A percentile compares a stretch with the other conserved stretches of the same genome.
Evolutionary conservation across 2,329 filamentous ascomycete genomes (phyloP).

Genomic region (Diaporthe vexans): DNA sequence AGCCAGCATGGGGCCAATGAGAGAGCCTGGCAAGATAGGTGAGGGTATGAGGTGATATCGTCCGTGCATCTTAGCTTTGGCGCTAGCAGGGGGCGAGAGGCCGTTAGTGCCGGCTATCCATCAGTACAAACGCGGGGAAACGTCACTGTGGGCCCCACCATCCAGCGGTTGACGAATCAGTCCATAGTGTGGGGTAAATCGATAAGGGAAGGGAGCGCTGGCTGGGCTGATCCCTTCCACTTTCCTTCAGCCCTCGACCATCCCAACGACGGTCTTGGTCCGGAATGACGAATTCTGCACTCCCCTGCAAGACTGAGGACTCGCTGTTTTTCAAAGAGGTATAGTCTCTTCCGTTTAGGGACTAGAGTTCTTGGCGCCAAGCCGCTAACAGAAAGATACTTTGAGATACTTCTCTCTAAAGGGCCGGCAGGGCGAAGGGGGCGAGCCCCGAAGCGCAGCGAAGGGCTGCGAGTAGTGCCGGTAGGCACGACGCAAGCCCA

Average conservation of each 20-base stretch:
- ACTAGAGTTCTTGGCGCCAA: too few relatives aligned
- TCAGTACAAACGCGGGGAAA: conserved; percentile 35
- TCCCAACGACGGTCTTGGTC: conserved; percentile 10
- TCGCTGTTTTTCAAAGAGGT: too few relatives aligned
- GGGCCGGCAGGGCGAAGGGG: too few relatives aligned
- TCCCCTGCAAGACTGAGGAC: too few relatives aligned
- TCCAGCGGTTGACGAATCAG: conserved; percentile 32
- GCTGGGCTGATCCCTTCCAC: conserved; percentile 14
- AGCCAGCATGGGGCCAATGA: conserved; percentile 5
- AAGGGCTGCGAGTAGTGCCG: too few relatives aligned
- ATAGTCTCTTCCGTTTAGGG: too few relatives aligned
- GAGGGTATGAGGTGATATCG: conserved; percentile 16
- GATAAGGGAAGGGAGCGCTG: conserved; percentile 27
- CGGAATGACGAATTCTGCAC: too few relatives aligned
- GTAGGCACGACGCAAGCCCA: too few relatives aligned
- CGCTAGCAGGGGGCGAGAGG: conserved; percentile 1
- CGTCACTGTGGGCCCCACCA: conserved; percentile 26
- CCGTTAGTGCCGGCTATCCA: conserved; percentile 27
- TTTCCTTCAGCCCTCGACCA: conserved; percentile 11
- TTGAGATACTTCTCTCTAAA: too few relatives aligned
- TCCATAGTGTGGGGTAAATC: conserved; percentile 37
- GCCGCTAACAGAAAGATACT: too few relatives aligned
- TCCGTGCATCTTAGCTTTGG: conserved; percentile 21
- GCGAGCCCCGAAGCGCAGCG: too few relatives aligned
- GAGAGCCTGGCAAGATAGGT: not conserved